phyloP scores from a whole-genome alignment of 306 rosid genomes.

The Trifolium dubium region DNA sequence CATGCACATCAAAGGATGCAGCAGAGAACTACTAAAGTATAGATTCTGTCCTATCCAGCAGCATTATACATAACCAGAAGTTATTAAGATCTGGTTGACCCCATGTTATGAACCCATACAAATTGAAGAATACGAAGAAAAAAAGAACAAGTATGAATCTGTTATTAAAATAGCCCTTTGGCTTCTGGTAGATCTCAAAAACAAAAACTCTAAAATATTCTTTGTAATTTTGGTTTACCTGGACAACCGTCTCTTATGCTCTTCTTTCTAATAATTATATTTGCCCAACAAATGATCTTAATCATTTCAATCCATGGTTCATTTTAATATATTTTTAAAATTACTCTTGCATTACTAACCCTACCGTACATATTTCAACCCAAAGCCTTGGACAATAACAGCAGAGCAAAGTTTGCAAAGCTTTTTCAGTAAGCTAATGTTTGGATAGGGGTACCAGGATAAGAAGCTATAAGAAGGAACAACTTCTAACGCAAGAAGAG shows the following conservation, averaged over 20 bases:
- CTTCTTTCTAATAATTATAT: no score
- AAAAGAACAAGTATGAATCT: not conserved
- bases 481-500: not conserved
- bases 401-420: constrained; percentile 1
- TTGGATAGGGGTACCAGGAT: constrained; percentile 1
- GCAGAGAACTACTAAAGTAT: no score
- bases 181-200: not conserved
- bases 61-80: not conserved
- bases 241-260: no score
- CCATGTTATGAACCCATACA: not conserved
- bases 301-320: constrained; percentile 16
- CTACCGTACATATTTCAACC: constrained; percentile 8
- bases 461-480: not conserved
- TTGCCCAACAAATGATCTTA: constrained; percentile 3
- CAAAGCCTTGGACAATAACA: constrained; percentile 21
- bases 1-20: no score
- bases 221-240: no score
- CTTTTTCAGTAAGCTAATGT: constrained; percentile 1
- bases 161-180: not conserved
- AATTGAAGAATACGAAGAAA: not conserved
- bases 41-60: no score
- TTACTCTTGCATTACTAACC: constrained; percentile 24
- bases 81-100: not conserved
- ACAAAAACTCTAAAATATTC: not conserved
- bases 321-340: not conserved